These are phyloP conservation scores for Suhomyces bolitotheri DNA, from an alignment of 1,139 yeast species.

Conservation along the genomic window DNA sequence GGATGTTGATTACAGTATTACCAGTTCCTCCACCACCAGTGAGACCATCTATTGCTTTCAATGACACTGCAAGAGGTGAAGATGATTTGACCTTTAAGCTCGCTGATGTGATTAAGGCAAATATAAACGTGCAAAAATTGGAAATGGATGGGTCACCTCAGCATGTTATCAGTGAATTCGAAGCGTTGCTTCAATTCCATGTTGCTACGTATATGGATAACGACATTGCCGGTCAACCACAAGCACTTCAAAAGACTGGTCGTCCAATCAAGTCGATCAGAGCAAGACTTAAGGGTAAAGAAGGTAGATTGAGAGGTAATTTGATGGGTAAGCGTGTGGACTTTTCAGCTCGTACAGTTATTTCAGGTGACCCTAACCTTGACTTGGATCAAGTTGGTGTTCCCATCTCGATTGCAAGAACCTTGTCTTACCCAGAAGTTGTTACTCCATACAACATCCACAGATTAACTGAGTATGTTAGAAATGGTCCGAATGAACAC, in stretches of 20 bases:
- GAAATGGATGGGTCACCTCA: constrained; percentile 99
- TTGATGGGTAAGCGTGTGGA: constrained; percentile 99
- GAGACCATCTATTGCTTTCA: constrained; percentile 96
- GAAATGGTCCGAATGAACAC: constrained; percentile 98
- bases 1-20: constrained; percentile 94
- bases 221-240: constrained; percentile 99
- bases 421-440: constrained; percentile 93
- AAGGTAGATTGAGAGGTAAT: constrained; percentile 97
- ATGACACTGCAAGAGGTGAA: constrained; percentile 98
- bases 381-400: constrained; percentile 99
- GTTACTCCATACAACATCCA: constrained; percentile 98
- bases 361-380: constrained; percentile 97
- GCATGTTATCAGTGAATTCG: constrained; percentile 95
- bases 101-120: constrained; percentile 95
- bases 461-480: constrained; percentile 84
- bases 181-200: constrained; percentile 91
- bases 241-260: constrained; percentile 97
- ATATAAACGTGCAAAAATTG: constrained; percentile 90
- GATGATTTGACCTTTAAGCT: constrained; percentile 98
- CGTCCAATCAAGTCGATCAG: constrained; percentile 98
- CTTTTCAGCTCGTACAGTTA: constrained; percentile 98
- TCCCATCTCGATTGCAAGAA: constrained; percentile 93
- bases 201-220: constrained; percentile 99
- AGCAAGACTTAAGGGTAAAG: constrained; percentile 98
- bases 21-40: constrained; percentile 99